Evolutionary conservation across 2,329 filamentous ascomycete species (phyloP).

Genomic region (Monosporascus sp.): DNA sequence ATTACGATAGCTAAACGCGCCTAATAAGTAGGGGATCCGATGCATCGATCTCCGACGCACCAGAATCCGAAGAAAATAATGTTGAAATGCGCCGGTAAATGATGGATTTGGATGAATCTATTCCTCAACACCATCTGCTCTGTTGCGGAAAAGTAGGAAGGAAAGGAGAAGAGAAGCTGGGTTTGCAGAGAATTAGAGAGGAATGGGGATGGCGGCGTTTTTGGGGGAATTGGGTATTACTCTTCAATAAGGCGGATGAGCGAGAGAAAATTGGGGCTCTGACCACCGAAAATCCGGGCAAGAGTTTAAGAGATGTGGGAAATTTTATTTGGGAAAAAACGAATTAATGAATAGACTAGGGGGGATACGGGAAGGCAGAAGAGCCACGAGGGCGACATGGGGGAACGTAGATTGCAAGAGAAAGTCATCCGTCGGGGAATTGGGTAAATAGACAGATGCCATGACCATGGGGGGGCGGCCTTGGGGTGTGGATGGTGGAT

Average conservation of each 20-base stretch:
- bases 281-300: slow-evolving; percentile 21
- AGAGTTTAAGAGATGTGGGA: slow-evolving; percentile 31
- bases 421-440: neutral
- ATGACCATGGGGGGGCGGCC: neutral
- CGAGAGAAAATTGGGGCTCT: slow-evolving; percentile 43
- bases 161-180: slow-evolving; percentile 22
- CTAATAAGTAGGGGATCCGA: slow-evolving; percentile 13
- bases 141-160: slow-evolving; percentile 15
- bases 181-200: slow-evolving; percentile 26
- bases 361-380: slow-evolving; percentile 14
- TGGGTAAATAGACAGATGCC: neutral
- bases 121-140: slow-evolving; percentile 15
- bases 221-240: slow-evolving; percentile 41
- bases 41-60: slow-evolving; percentile 20
- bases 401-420: neutral
- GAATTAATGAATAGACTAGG: slow-evolving; percentile 31
- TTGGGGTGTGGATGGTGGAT: neutral
- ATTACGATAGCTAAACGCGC: slow-evolving; percentile 1
- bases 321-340: slow-evolving; percentile 29
- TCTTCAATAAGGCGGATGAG: slow-evolving; percentile 36
- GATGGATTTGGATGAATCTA: slow-evolving; percentile 32
- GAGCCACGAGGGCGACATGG: neutral
- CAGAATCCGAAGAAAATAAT: slow-evolving; percentile 20
- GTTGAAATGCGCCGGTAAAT: slow-evolving; percentile 26
- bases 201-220: slow-evolving; percentile 47